Conservation (phyloP, 805 yeast genomes). For the Ogataea kodamae region DNA sequence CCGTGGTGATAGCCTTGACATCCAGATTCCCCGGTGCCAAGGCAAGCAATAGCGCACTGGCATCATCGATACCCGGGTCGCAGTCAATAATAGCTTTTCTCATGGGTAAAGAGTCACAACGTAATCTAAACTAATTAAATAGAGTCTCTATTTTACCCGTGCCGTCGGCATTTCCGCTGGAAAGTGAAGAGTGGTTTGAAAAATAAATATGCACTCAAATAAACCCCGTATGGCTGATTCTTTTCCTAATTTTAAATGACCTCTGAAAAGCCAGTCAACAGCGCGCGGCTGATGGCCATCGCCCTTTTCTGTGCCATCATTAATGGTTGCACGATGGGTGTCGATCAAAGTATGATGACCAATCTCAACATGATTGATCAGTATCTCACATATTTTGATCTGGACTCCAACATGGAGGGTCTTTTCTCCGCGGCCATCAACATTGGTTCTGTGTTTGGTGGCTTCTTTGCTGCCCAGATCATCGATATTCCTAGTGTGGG, state of each 20-base stretch:
- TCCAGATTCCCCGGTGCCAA: slow-evolving; percentile 23
- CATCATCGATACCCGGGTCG: slow-evolving; percentile 30
- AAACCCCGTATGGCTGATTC: too few species aligned
- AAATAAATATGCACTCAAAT: neutral
- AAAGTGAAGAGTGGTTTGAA: too few species aligned
- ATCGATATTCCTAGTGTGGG: slow-evolving; percentile 27
- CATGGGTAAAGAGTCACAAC: slow-evolving; percentile 1
- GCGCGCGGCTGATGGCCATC: slow-evolving; percentile 19
- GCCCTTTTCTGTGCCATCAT: slow-evolving; percentile 25
- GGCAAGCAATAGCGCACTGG: slow-evolving; percentile 25
- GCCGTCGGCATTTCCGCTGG: slow-evolving; percentile 14
- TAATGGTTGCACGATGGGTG: slow-evolving; percentile 29
- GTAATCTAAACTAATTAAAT: too few species aligned
- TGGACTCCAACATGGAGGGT: slow-evolving; percentile 25
- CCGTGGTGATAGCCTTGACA: slow-evolving; percentile 29
- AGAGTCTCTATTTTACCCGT: too few species aligned
- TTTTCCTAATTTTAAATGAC: too few species aligned
- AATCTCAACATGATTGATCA: slow-evolving; percentile 27
- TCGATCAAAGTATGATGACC: slow-evolving; percentile 28
- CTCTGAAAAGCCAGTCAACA: slow-evolving; percentile 12
- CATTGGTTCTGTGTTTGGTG: slow-evolving; percentile 29
- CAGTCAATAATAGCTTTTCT: slow-evolving; percentile 26
- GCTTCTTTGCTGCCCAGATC: slow-evolving; percentile 25
- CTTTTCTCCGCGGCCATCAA: slow-evolving; percentile 28
- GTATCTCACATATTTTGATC: slow-evolving; percentile 23